Evolutionary conservation across 2,329 filamentous ascomycete genomes (phyloP), one percentile per base, ranked within the genome.

Genomic region (Colletotrichum destructivum): DNA sequence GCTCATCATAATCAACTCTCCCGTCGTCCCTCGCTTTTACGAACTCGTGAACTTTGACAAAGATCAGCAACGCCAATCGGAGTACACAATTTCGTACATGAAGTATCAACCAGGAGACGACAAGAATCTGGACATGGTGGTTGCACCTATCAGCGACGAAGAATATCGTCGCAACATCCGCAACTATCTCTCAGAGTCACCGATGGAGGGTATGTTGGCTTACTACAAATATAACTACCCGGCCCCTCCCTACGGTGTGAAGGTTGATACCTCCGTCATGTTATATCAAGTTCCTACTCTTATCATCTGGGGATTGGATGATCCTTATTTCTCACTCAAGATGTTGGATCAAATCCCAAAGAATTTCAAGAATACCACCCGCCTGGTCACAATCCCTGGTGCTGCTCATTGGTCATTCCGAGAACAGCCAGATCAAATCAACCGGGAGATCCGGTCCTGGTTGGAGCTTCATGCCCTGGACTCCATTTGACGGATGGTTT

Each of bases 371-470:
- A 55, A 40, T 55, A 55, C 31, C 0, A 31, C 38, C 15, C 52
- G 52, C n/a, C 52, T 55, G 16, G 31, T 55, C 31, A 38, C 52
- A 12, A 26, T 49, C 13, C 23, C 57, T 9, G 21, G 21, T 6
- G 57, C 40, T 13, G 57, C 40, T 16, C 57, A 61, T 23, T 61
- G 42, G 42, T 15, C 23, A n/a, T 61, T 49, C 42, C 42, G 42
- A 9, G 23, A 61, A 3, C 38, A 61, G 57, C 40, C 42, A 12
- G 42, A 26, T 46, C 40, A 26, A 31, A 15, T 61, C 40, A 61
- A 61, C 40, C 23, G 31, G n/a, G 57, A 61, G n/a, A 61, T 61
- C 18, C 46, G 23, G 38, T 61, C 57, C n/a, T 61, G 57, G 42
- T n/a, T 61, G 38, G 26, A 21, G 4, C 16, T 38, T 11, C 52